phyloP scores from a whole-genome alignment of 345 rosid species.

The Bruguiera gymnorhiza region DNA sequence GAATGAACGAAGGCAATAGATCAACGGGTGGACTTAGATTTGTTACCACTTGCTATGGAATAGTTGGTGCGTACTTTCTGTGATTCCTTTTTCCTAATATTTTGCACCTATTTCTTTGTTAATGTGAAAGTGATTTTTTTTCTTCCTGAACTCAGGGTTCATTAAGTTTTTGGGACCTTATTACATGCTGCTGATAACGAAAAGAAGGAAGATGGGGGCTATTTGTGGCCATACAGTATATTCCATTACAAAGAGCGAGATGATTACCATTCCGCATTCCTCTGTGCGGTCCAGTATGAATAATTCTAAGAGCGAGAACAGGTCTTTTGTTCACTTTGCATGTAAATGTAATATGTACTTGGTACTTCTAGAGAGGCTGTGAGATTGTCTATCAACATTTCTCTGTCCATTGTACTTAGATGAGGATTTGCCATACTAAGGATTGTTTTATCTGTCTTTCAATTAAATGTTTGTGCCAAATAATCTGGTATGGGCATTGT shows the following conservation, averaged over 20 bases:
- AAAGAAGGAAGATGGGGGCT: slow-evolving; percentile 81
- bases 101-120: background rate
- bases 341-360: slow-evolving; percentile 77
- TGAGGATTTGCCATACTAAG: slow-evolving; percentile 23
- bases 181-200: slow-evolving; percentile 87
- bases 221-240: slow-evolving; percentile 76
- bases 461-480: slow-evolving; percentile 29
- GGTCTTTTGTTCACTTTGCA: slow-evolving; percentile 89
- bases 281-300: slow-evolving; percentile 71
- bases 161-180: slow-evolving; percentile 88
- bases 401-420: slow-evolving; percentile 48
- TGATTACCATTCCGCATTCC: slow-evolving; percentile 66
- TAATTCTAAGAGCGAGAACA: slow-evolving; percentile 92
- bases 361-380: slow-evolving; percentile 44
- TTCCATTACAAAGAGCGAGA: slow-evolving; percentile 64
- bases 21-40: slow-evolving; percentile 81
- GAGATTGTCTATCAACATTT: slow-evolving; percentile 27
- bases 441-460: slow-evolving; percentile 31
- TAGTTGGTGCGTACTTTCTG: slow-evolving; percentile 59
- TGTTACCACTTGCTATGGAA: slow-evolving; percentile 75
- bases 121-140: slow-evolving; percentile 15
- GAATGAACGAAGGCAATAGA: slow-evolving; percentile 82
- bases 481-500: slow-evolving; percentile 31
- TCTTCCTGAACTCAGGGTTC: slow-evolving; percentile 52
- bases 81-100: background rate